Conservation (phyloP, 2,329 filamentous ascomycete species). For the Colletotrichum simmondsii region DNA sequence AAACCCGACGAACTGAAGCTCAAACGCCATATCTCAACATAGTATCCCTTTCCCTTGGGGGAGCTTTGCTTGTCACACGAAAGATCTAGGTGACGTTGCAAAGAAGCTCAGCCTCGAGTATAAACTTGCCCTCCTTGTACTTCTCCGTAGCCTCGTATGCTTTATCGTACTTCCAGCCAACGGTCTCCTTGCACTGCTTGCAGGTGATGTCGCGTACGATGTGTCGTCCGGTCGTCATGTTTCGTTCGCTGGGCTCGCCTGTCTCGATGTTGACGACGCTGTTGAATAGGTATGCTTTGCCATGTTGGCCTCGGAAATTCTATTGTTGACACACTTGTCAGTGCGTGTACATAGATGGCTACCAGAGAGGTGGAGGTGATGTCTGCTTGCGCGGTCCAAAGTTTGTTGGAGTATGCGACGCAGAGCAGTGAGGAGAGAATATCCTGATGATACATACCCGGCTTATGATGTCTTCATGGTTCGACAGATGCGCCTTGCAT, state of each 20-base stretch:
- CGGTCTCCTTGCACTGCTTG: conserved; percentile 88
- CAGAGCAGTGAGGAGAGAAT: not conserved
- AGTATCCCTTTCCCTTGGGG: not conserved
- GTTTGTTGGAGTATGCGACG: not conserved
- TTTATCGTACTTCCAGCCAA: conserved; percentile 99
- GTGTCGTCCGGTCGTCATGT: conserved; percentile 97
- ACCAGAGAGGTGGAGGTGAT: not conserved
- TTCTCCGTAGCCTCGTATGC: conserved; percentile 92
- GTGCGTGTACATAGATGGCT: not conserved
- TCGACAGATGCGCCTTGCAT: conserved; percentile 95
- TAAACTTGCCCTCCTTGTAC: conserved; percentile 99
- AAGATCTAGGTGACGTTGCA: conserved; percentile 74
- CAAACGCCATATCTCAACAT: not conserved
- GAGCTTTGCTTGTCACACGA: not conserved
- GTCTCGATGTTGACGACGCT: conserved; percentile 89
- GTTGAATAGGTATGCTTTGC: conserved; percentile 97
- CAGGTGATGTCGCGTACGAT: conserved; percentile 94
- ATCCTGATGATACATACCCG: conserved; percentile 68
- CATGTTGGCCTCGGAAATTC: conserved; percentile 98
- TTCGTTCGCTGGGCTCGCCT: conserved; percentile 89
- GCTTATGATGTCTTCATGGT: conserved; percentile 96
- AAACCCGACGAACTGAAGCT: not conserved
- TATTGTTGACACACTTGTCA: conserved; percentile 49
- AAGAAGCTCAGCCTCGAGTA: conserved; percentile 90
- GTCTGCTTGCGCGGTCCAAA: not conserved